phyloP scores from a whole-genome alignment of 2,329 filamentous ascomycete species.

The Eurotiales sp. region DNA sequence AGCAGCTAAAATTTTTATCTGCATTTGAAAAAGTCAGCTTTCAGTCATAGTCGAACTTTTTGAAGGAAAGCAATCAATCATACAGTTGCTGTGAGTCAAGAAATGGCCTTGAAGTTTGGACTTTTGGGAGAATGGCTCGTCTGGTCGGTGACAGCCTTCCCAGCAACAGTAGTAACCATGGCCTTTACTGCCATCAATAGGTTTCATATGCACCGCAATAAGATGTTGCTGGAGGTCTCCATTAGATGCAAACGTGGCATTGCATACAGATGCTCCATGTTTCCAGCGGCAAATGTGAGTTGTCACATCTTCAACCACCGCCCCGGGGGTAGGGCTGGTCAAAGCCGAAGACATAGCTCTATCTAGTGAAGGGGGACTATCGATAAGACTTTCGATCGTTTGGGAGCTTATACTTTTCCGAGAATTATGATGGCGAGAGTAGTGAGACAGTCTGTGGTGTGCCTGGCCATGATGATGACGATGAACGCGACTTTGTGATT shows the following conservation, averaged over 20 bases:
- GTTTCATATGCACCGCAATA: conserved; percentile 33
- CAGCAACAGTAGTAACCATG: conserved; percentile 44
- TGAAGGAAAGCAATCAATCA: conserved; percentile 14
- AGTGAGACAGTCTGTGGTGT: conserved; percentile 33
- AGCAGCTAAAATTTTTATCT: conserved; percentile 43
- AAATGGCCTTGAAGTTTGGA: conserved; percentile 45
- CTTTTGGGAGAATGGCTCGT: conserved; percentile 44
- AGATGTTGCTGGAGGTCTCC: conserved; percentile 40
- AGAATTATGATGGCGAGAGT: conserved; percentile 34
- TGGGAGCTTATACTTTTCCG: conserved; percentile 36
- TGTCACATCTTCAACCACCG: conserved; percentile 25
- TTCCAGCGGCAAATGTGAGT: conserved; percentile 39
- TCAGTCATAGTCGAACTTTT: neutral
- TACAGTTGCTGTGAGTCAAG: conserved; percentile 44
- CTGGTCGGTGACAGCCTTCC: conserved; percentile 40
- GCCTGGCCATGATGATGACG: conserved; percentile 30
- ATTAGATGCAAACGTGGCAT: conserved; percentile 32
- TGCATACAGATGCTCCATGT: conserved; percentile 28
- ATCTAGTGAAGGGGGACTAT: conserved; percentile 35
- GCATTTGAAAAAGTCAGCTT: conserved; percentile 8
- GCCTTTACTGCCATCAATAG: conserved; percentile 35
- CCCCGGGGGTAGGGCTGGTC: conserved; percentile 32
- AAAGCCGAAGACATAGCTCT: conserved; percentile 31
- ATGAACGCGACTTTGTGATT: conserved; percentile 17
- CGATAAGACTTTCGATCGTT: conserved; percentile 32